Base-by-base conservation (phyloP, 1,139 yeast species). In the Pichia norvegensis region DNA sequence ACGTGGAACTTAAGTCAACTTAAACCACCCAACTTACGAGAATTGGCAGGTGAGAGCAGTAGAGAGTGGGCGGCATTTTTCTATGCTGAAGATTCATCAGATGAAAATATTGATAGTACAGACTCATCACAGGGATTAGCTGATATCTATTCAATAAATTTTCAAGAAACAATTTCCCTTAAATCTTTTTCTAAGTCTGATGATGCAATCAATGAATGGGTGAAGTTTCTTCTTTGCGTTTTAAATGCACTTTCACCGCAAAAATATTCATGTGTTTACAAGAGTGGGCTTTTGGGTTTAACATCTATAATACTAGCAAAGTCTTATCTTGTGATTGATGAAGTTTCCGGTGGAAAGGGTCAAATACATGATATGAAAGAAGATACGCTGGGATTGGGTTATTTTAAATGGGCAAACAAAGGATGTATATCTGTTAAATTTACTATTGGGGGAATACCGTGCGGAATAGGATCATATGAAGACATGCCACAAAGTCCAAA, bases 341-440 rank as follows among this genome's bases (percentile, higher is more conserved):
- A 22, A 5, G 17, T 29, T 56, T 22, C 56, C 3, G 54, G 56
- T 5, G 43, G 70, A 3, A 57, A 55, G 4, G 55, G 60, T 1
- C 73, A 74, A 49, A 60, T 76, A 13, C 60, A 68, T 1, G 52
- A 61, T 25, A 46, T 72, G 7, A 59, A 60, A n/a, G 61, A 65
- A 4, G 63, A 66, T 4, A 67, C 78, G 0, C 63, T 78, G 3
- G 81, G 81, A 0, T 71, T 81, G 0, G 82, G 82, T 0, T 67
- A 76, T 37, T 55, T 77, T 42, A 72, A 77, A 21, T 77, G 80
- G 76, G 81, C 80, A 14, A 77, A 77, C 59, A 78, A 78, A 52
- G 82, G 82, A 2, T 78, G 80, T 1, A 73, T 74, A 9, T 60
- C 68, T 14, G 63, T 73, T 17, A 61, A 54, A 17, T 62, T 68